Conservation (phyloP, 352 stramenopile genomes). For the Phytophthora aleatoria region DNA sequence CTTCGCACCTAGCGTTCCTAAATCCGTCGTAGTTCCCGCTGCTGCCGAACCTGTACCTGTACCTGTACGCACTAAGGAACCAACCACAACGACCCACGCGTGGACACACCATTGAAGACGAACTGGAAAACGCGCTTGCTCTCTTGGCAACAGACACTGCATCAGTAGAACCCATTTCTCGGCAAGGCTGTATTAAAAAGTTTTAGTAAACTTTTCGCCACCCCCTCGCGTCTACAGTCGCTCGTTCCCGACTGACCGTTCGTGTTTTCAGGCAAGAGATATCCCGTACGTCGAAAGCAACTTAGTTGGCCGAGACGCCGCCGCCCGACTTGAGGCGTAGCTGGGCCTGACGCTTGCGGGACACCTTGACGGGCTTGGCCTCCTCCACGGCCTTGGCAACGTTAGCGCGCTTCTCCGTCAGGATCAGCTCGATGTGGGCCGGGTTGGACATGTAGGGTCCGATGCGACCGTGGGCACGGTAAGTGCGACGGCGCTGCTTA, state of each 20-base stretch:
- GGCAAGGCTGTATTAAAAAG: constrained; percentile 82
- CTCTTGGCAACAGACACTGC: constrained; percentile 39
- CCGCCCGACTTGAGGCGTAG: constrained; percentile 90
- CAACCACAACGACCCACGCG: constrained; percentile 27
- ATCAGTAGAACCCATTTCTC: constrained; percentile 80
- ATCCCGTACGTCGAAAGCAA: constrained; percentile 26
- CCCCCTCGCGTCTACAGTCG: constrained; percentile 51
- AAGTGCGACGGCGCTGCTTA: constrained; percentile 98
- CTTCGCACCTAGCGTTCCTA: background rate
- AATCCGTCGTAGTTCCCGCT: background rate
- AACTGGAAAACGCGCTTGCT: constrained; percentile 38
- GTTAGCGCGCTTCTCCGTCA: constrained; percentile 95
- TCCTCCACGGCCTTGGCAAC: constrained; percentile 94
- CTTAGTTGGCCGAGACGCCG: constrained; percentile 85
- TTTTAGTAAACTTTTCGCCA: constrained; percentile 54
- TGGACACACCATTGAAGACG: constrained; percentile 18
- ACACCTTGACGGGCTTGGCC: constrained; percentile 79
- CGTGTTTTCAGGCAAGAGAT: constrained; percentile 36
- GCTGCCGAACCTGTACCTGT: constrained; percentile 10
- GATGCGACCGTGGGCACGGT: constrained; percentile 97
- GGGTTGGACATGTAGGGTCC: constrained; percentile 99
- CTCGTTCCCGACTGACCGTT: constrained; percentile 35
- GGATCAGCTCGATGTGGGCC: constrained; percentile 99
- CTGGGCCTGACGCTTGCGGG: constrained; percentile 89
- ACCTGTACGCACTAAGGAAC: constrained; percentile 34